A percentile compares a stretch with the other conserved stretches of the same genome.
Conservation (phyloP, 2,329 filamentous ascomycete genomes). For the Alternaria incomplexa region DNA sequence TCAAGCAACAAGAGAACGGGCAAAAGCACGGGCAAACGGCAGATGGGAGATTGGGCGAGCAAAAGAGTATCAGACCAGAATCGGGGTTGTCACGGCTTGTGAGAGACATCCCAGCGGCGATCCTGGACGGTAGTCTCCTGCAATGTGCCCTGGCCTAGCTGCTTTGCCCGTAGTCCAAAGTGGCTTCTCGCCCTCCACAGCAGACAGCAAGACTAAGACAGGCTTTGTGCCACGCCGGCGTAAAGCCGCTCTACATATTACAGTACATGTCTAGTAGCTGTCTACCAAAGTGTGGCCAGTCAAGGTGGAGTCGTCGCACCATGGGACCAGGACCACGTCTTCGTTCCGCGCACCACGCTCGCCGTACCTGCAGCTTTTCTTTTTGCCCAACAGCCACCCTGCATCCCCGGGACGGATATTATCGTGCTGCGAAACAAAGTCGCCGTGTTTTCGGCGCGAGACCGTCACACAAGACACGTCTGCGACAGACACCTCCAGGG, state of each 20-base stretch:
- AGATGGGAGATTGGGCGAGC: conserved; percentile 5
- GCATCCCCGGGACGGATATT: background rate
- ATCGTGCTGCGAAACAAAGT: background rate
- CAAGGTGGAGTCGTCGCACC: conserved; percentile 12
- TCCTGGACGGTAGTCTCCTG: conserved; percentile 12
- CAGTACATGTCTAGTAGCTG: background rate
- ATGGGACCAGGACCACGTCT: background rate
- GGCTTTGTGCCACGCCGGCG: background rate
- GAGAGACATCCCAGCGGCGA: conserved; percentile 15
- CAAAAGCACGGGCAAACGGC: background rate
- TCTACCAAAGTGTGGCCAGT: background rate
- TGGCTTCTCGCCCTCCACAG: background rate
- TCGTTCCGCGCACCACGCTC: background rate
- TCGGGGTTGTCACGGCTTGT: conserved; percentile 9
- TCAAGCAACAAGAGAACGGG: background rate
- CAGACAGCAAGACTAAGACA: background rate
- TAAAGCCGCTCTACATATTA: background rate
- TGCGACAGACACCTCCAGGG: background rate
- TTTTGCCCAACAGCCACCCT: background rate
- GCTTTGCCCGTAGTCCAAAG: background rate
- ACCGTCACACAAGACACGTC: background rate
- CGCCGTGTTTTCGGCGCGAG: background rate
- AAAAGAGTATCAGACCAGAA: conserved; percentile 3
- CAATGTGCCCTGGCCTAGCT: conserved; percentile 1
- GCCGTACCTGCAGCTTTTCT: conserved; percentile 1